Evolutionary conservation across 495 filamentous ascomycete species (phyloP), one percentile per base, ranked within the genome.

Genomic region (Stereocaulon alpinum): DNA sequence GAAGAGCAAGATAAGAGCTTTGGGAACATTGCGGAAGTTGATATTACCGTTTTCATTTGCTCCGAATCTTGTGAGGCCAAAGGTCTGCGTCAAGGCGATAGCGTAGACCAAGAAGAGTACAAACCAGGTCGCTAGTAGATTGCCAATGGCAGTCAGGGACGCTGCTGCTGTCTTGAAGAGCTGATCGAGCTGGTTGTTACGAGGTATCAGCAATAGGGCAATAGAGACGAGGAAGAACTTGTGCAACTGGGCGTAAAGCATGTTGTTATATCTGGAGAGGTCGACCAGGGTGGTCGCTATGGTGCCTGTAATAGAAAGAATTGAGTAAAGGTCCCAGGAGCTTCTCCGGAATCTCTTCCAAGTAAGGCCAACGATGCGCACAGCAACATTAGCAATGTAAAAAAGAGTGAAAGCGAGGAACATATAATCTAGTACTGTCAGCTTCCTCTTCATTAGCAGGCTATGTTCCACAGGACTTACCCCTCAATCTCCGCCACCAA

Each of bases 111-210:
- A 74, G 76, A 97, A 99, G 49, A 99, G 80, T 2, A 96, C 88
- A 61, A 96, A 86, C 93, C 93, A 99, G 0, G 94, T 97, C 2
- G 92, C 93, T 20, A 99, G 76, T 27, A 99, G 77, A 68, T 96
- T 99, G 56, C 86, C 82, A 67, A 99, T 97, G 15, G 87, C 84
- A 2, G 87, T 85, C 40, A 99, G 73, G 82, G 86, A 91, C 44
- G 93, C 93, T n/a, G 93, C 94, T 3, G 94, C 94, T 17, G 93
- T 99, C 73, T 99, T 99, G 82, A 97, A 99, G 6, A 99, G 84
- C 70, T 99, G 93, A 67, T 99, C 93, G 12, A 99, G 84, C 50
- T 95, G 91, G 63, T 99, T 93, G 70, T 97, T 99, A 6, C 93
- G 82, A 11, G 93, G 93, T 58, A 99, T 99, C 48, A 99, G 82